A percentile compares a stretch with the other conserved stretches of the same genome.
phyloP scores from a whole-genome alignment of 345 rosid species.

The Lepidium aucheri region DNA sequence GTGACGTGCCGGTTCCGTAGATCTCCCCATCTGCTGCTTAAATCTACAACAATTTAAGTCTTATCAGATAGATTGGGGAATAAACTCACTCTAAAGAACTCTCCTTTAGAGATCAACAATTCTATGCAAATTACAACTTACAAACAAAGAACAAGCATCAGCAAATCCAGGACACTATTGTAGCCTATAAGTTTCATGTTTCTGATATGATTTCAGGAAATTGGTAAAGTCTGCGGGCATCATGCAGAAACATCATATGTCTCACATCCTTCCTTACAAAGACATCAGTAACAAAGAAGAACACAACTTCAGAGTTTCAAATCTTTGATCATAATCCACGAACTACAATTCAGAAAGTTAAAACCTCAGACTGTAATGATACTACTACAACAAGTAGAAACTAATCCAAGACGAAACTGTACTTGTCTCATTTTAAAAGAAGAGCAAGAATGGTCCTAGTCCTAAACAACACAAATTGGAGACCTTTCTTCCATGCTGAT shows the following conservation, averaged over 20 bases:
- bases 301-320: background rate
- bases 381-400: background rate
- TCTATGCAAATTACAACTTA: background rate
- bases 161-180: background rate
- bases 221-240: background rate
- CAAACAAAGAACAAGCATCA: background rate
- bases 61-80: background rate
- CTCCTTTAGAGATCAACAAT: background rate
- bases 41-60: slow-evolving; percentile 10
- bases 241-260: background rate
- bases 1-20: slow-evolving; percentile 22
- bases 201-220: background rate
- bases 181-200: background rate
- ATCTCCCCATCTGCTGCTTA: slow-evolving; percentile 41
- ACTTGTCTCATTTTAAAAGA: background rate
- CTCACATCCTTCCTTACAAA: background rate
- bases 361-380: background rate
- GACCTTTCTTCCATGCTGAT: background rate
- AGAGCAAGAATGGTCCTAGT: background rate
- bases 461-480: background rate
- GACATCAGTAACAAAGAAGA: background rate
- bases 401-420: background rate
- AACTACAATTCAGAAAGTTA: background rate
- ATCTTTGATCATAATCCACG: background rate
- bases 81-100: background rate